These are phyloP conservation scores for Colletotrichum sp. DNA, from an alignment of 2,329 filamentous ascomycete genomes.

Conservation along the genomic window DNA sequence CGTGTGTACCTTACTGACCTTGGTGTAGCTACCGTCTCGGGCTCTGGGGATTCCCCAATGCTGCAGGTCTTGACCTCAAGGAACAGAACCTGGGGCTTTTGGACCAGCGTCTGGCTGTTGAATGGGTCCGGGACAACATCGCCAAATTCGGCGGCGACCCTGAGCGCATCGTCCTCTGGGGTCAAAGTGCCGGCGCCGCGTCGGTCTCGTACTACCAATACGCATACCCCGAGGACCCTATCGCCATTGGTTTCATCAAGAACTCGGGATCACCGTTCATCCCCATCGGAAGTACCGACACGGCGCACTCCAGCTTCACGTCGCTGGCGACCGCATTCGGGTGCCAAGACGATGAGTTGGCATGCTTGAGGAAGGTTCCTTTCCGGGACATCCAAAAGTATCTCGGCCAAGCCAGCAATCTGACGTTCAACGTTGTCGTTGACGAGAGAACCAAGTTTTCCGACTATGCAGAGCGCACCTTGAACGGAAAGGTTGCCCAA, in stretches of 20 bases:
- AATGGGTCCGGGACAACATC: slow-evolving; percentile 58
- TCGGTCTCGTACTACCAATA: slow-evolving; percentile 53
- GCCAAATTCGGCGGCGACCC: slow-evolving; percentile 55
- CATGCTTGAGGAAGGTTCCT: not conserved
- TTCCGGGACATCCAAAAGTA: not conserved
- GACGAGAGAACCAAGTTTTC: not conserved
- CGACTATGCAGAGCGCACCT: not conserved
- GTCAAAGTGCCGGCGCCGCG: slow-evolving; percentile 4
- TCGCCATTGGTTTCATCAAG: slow-evolving; percentile 49
- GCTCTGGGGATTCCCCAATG: slow-evolving; percentile 46
- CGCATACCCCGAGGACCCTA: slow-evolving; percentile 53
- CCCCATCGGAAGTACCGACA: not conserved
- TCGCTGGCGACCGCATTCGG: not conserved
- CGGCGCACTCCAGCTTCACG: not conserved
- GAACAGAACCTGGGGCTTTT: slow-evolving; percentile 51
- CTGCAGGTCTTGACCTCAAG: slow-evolving; percentile 3
- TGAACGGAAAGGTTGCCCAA: not conserved
- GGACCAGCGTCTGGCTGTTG: slow-evolving; percentile 57
- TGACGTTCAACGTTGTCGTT: not conserved
- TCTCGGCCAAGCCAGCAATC: not conserved
- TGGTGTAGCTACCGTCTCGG: slow-evolving; percentile 41
- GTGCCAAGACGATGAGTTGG: not conserved
- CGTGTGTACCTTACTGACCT: not conserved
- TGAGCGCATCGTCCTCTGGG: slow-evolving; percentile 43
- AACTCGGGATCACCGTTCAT: not conserved